These are phyloP conservation scores for Liriodendron chinense DNA, from an alignment of 164 flowering plant species.

Conservation along the genomic window DNA sequence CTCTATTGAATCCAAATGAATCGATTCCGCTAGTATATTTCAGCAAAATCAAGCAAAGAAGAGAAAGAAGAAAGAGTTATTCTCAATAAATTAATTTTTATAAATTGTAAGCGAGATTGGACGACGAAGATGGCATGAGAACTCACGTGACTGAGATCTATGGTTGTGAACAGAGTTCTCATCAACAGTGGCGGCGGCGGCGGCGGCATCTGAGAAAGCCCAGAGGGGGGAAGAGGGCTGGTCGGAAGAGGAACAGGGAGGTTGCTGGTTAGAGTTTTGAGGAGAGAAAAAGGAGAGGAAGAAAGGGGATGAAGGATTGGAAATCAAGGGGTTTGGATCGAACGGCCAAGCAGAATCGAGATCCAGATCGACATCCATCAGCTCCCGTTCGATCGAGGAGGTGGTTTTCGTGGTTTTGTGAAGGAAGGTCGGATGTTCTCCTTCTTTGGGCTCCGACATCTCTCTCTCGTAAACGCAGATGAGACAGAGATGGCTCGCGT, in stretches of 20 bases:
- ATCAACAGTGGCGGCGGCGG: constrained; percentile 23
- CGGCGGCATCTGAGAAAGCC: constrained; percentile 57
- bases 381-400: constrained; percentile 6
- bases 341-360: constrained; percentile 52
- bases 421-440: not conserved
- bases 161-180: constrained; percentile 20
- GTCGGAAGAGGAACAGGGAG: constrained; percentile 33
- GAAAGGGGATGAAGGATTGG: constrained; percentile 46
- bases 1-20: too few species aligned
- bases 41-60: too few species aligned
- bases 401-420: not conserved
- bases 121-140: not conserved
- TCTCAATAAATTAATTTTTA: too few species aligned
- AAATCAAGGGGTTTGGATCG: constrained; percentile 41
- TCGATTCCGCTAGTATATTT: too few species aligned
- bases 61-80: not conserved
- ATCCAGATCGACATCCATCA: constrained; percentile 56
- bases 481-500: not conserved
- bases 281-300: constrained; percentile 11
- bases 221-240: constrained; percentile 76
- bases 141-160: constrained; percentile 31
- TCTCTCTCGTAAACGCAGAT: not conserved
- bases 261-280: not conserved
- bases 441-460: not conserved
- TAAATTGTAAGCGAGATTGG: too few species aligned